A percentile compares a stretch with the other conserved stretches of the same genome.
phyloP scores from a whole-genome alignment of 805 yeast species.

The Ogataea philodendri region DNA sequence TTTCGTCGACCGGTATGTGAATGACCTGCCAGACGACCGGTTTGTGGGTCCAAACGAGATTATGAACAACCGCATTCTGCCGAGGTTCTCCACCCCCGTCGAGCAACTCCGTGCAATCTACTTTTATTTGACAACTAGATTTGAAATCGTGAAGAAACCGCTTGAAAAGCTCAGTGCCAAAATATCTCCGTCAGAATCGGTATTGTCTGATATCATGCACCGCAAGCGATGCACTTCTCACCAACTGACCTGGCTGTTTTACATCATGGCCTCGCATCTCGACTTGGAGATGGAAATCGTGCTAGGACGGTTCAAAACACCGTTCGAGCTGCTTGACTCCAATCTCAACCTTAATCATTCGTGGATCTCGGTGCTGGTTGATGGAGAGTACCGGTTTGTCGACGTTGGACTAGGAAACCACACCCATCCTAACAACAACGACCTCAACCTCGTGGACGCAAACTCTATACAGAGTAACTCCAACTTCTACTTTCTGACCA shows the following conservation, averaged over 20 bases:
- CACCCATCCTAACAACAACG: constrained; percentile 49
- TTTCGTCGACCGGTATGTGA: constrained; percentile 45
- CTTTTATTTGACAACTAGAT: constrained; percentile 59
- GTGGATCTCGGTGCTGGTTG: constrained; percentile 79
- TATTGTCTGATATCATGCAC: constrained; percentile 30
- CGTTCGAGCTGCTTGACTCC: constrained; percentile 54
- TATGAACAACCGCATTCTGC: constrained; percentile 50
- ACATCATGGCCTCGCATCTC: constrained; percentile 65
- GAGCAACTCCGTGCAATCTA: constrained; percentile 68
- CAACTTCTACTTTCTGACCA: constrained; percentile 67
- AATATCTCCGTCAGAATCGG: constrained; percentile 27
- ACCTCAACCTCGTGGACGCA: constrained; percentile 37
- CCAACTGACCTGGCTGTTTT: constrained; percentile 76
- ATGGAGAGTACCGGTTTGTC: constrained; percentile 75
- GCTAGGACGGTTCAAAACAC: constrained; percentile 79
- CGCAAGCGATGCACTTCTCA: constrained; percentile 37
- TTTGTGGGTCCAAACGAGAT: constrained; percentile 53
- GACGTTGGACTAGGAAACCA: constrained; percentile 69
- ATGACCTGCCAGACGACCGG: constrained; percentile 37
- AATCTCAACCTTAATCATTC: constrained; percentile 68
- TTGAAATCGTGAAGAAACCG: constrained; percentile 42
- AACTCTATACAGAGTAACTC: constrained; percentile 20
- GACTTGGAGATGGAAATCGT: constrained; percentile 75
- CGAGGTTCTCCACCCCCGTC: constrained; percentile 49
- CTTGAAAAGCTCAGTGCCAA: constrained; percentile 34